Evolutionary conservation across 2,329 filamentous ascomycete genomes (phyloP), one percentile per base, ranked within the genome.

Genomic region (Cladophialophora bantiana): DNA sequence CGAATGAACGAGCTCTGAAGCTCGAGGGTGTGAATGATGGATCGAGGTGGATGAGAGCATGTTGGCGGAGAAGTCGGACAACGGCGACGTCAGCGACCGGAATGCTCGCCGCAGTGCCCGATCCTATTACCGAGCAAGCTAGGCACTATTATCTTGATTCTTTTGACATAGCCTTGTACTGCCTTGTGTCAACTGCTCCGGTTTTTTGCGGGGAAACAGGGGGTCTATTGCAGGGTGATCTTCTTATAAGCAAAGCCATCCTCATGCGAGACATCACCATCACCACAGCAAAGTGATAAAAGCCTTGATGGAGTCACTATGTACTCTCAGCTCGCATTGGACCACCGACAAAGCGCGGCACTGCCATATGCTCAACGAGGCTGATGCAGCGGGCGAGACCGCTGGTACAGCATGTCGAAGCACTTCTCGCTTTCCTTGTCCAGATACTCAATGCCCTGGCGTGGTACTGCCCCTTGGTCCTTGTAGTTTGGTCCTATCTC

Each of bases 401-500:
- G 53, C 6, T 65, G 34, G 50, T 71, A 62, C 7, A 72, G 56
- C 65, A 67, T 18, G 10, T 71, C 70, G 31, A 68, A 66, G 10
- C 59, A 45, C 58, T 20, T 56, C 42, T 68, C 56, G 15, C 48
- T 68, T 48, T 72, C 70, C 55, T 67, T 59, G 61, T 71, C 70
- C 31, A 72, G 38, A 34, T 53, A 69, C 45, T 66, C 66, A 15
- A 61, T 59, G 3, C 45, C 60, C 40, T 65, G 59, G 15, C 62
- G 66, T 15, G 48, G 42, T 4, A 71, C 64, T n/a, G 71, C 66
- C 12, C 71, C 70, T 34, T 67, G 55, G 7, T 62, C 42, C 40
- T 71, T 66, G 59, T 71, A 73, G 52, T 76, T 76, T 7, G 81
- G 79, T 12, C 78, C 78, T 52, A 77, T 75, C 62, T 83, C 81